Conservation (phyloP, 768 basidiomycete species). For the Trametes cinnabarina region DNA sequence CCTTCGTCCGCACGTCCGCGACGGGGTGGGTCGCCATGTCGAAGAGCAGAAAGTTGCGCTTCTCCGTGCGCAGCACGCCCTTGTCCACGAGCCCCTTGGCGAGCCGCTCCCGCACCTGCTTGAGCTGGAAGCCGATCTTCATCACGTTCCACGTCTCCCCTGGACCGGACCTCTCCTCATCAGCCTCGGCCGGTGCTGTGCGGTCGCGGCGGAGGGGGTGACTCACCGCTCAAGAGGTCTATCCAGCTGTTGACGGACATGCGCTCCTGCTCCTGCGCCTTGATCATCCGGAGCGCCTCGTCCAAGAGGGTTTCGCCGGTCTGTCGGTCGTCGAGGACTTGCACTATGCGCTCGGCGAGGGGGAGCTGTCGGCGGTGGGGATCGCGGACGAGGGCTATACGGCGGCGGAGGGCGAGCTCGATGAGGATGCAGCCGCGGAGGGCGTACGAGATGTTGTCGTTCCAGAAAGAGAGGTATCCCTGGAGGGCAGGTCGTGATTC, state of each 20-base stretch:
- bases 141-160: slow-evolving; percentile 99
- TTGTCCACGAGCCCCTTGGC: slow-evolving; percentile 98
- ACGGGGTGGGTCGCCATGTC: slow-evolving; percentile 99
- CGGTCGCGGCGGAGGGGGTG: neutral
- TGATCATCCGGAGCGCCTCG: slow-evolving; percentile 96
- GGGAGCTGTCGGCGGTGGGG: slow-evolving; percentile 71
- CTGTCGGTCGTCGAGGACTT: slow-evolving; percentile 87
- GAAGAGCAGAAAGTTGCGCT: slow-evolving; percentile 97
- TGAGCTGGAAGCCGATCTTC: slow-evolving; percentile 99
- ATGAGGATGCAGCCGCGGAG: slow-evolving; percentile 97
- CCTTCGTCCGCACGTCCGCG: slow-evolving; percentile 89
- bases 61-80: slow-evolving; percentile 97
- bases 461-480: slow-evolving; percentile 99
- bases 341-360: slow-evolving; percentile 78
- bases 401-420: slow-evolving; percentile 90
- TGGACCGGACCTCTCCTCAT: too few relatives aligned
- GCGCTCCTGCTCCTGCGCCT: slow-evolving; percentile 67
- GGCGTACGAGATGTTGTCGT: slow-evolving; percentile 99
- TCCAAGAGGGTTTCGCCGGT: slow-evolving; percentile 97
- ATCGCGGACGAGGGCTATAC: slow-evolving; percentile 90
- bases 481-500: slow-evolving; percentile 22
- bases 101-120: slow-evolving; percentile 96
- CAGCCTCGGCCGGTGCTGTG: neutral
- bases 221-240: slow-evolving; percentile 88
- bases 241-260: slow-evolving; percentile 91